Evolutionary conservation across 805 yeast genomes (phyloP), one percentile per base, ranked within the genome.

Genomic region (Crinitomyces ghanaensis): DNA sequence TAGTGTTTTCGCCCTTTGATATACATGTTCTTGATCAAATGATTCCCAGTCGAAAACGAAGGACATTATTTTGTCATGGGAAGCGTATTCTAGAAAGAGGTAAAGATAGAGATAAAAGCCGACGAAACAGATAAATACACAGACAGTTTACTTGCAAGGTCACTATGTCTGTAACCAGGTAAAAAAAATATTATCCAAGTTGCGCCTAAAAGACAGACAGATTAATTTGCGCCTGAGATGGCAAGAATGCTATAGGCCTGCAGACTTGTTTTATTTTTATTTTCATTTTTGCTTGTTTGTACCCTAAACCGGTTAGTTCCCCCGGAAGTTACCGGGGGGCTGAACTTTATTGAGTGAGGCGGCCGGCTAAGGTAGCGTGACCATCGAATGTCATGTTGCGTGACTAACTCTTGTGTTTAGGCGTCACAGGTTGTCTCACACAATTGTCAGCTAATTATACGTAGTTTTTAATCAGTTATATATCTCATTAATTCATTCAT

Each of bases 31-130:
- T 36, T 76, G 68, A 46, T 79, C 83, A 33, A 79, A 63, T n/a
- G 80, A 66, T 41, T 69, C 69, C 93, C 93, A 81, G 57, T 77
- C 74, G 46, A 82, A 77, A 44, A 74, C 73, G 53, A 82, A 53
- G 30, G 61, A 53, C 62, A 57, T 57, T 83, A 36, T 77, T 74
- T 0, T 93, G 81, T 34, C 74, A 78, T 33, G 82, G 63, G 12
- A 25, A 30, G 14, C 17, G 11, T 22, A 22, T 29, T 19, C 15
- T 16, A 5, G 7, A n/a, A 16, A 17, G 7, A 14, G 19, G 19
- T 11, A 18, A 15, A 14, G 33, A 20, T 30, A 19, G 21, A 30
- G 12, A 31, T 49, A 28, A 21, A 21, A 21, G n/a, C 24, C 24
- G 9, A 9, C n/a, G 24, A 21, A 9, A 21, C 9, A 9, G n/a